Percentiles rank a stretch among this genome's conserved stretches.
These are phyloP conservation scores for Apiospora sp. DNA, from an alignment of 2,329 filamentous ascomycete species.

Conservation along the genomic window DNA sequence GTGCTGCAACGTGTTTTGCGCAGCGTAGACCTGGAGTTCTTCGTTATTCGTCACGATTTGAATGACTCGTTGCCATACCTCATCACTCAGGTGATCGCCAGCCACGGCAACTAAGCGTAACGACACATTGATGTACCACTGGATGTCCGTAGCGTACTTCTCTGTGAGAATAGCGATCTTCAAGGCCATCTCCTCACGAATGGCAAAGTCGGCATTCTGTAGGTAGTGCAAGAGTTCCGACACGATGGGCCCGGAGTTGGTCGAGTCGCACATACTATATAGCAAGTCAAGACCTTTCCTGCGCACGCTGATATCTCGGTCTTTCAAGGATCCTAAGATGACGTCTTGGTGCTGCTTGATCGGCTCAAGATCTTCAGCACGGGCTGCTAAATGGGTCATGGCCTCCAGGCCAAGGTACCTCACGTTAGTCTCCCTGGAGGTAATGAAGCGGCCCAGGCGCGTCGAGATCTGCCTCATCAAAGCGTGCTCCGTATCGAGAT, in stretches of 20 bases:
- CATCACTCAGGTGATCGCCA: slow-evolving; percentile 97
- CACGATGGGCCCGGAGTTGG: slow-evolving; percentile 93
- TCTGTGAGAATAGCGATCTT: slow-evolving; percentile 99
- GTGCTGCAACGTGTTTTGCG: slow-evolving; percentile 91
- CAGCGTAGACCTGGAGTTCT: slow-evolving; percentile 94
- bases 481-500: slow-evolving; percentile 92
- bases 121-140: slow-evolving; percentile 99
- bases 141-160: slow-evolving; percentile 97
- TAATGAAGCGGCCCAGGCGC: slow-evolving; percentile 92
- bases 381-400: slow-evolving; percentile 96
- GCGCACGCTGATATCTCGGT: slow-evolving; percentile 95
- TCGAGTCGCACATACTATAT: slow-evolving; percentile 99
- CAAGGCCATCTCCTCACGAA: slow-evolving; percentile 98
- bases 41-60: slow-evolving; percentile 99
- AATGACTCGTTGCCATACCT: slow-evolving; percentile 98
- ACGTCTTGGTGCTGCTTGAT: slow-evolving; percentile 98
- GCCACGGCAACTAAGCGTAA: slow-evolving; percentile 94
- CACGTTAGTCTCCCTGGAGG: slow-evolving; percentile 96
- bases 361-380: slow-evolving; percentile 91
- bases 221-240: slow-evolving; percentile 93
- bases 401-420: slow-evolving; percentile 95
- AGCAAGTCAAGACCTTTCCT: slow-evolving; percentile 94
- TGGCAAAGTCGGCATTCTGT: slow-evolving; percentile 96
- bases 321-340: slow-evolving; percentile 91
- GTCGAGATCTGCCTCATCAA: slow-evolving; percentile 96